Evolutionary conservation across 1,284 basidiomycete genomes (phyloP).

Genomic region (Rhodotorula sp.): DNA sequence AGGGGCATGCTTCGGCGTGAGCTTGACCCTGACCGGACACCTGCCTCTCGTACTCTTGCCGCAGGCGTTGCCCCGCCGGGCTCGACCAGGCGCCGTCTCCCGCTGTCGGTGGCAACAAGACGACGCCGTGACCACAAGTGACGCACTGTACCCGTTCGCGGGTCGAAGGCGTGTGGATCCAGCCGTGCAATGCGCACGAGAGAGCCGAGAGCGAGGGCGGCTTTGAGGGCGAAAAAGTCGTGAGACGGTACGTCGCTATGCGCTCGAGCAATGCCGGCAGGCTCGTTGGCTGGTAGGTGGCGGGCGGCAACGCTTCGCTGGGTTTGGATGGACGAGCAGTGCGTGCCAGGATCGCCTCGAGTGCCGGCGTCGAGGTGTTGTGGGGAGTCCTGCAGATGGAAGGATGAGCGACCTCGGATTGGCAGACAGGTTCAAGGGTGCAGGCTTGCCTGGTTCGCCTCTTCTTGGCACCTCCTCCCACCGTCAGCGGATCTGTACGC

Average conservation of each 20-base stretch:
- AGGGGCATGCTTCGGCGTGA: constrained; percentile 26
- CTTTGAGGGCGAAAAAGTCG: constrained; percentile 27
- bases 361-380: constrained; percentile 21
- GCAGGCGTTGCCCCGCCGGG: constrained; percentile 6
- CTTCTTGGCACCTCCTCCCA: background rate
- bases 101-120: constrained; percentile 19
- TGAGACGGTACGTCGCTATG: constrained; percentile 26
- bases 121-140: constrained; percentile 20
- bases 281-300: constrained; percentile 17
- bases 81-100: constrained; percentile 1
- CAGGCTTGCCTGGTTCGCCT: constrained; percentile 1
- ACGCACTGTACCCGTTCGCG: constrained; percentile 27
- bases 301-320: background rate
- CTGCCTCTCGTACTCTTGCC: constrained; percentile 16
- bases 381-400: background rate
- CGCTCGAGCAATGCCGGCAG: constrained; percentile 20
- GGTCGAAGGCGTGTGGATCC: constrained; percentile 9
- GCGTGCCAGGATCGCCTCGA: constrained; percentile 25
- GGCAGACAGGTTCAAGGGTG: fast-evolving
- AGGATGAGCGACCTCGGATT: background rate
- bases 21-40: background rate
- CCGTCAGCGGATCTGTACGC: background rate
- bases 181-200: constrained; percentile 24
- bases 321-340: background rate
- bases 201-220: constrained; percentile 19